Evolutionary conservation across 441 rosid genomes (phyloP).

Genomic region (Corymbia citriodora): DNA sequence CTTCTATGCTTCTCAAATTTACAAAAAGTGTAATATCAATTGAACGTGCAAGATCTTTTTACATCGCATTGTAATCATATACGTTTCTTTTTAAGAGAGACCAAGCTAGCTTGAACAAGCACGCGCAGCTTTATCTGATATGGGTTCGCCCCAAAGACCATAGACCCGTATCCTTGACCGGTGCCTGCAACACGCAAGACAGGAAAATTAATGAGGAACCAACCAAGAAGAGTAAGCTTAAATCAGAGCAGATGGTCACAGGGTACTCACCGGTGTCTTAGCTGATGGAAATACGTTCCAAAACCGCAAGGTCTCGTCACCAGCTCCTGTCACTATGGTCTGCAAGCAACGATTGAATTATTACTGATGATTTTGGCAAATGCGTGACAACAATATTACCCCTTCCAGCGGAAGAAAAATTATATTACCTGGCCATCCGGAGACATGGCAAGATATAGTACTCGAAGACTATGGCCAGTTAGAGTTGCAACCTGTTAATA

Average conservation of each 20-base stretch:
- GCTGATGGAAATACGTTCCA: slow-evolving; percentile 95
- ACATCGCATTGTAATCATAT: background rate
- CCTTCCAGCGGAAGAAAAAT: background rate
- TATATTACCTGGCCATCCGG: slow-evolving; percentile 82
- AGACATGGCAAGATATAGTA: slow-evolving; percentile 88
- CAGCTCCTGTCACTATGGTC: slow-evolving; percentile 99
- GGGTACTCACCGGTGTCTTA: slow-evolving; percentile 54
- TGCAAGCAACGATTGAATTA: slow-evolving; percentile 13
- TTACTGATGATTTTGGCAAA: background rate
- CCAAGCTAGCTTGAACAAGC: background rate
- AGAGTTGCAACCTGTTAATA: slow-evolving; percentile 68
- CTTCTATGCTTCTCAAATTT: background rate
- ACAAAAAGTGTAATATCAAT: background rate
- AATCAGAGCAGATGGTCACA: background rate
- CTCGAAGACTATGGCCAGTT: slow-evolving; percentile 88
- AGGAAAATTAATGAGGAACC: background rate
- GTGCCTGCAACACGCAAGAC: slow-evolving; percentile 38
- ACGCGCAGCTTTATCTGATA: slow-evolving; percentile 39
- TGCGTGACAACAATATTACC: background rate
- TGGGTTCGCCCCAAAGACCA: slow-evolving; percentile 93
- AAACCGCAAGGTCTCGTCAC: slow-evolving; percentile 92
- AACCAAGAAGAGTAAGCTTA: background rate
- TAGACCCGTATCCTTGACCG: slow-evolving; percentile 82
- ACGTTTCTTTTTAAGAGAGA: background rate
- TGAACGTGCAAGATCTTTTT: background rate